Percentiles rank a stretch among this genome's conserved stretches.
Conservation (phyloP, 2,329 filamentous ascomycete species). For the Cordyceps javanica region DNA sequence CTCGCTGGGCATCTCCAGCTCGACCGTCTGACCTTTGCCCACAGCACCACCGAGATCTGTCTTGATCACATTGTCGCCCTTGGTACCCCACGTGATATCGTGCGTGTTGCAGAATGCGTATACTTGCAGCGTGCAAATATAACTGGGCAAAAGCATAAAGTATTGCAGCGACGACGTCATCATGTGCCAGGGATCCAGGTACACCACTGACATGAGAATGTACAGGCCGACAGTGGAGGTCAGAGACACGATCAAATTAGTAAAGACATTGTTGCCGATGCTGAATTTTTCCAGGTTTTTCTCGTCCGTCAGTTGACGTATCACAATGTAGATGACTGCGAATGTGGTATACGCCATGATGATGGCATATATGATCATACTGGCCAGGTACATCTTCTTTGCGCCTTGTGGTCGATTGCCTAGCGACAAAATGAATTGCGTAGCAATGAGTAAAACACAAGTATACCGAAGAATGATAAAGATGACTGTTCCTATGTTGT, state of each 20-base stretch:
- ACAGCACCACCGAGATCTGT: conserved; percentile 87
- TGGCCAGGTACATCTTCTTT: conserved; percentile 79
- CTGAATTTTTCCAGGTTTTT: conserved; percentile 38
- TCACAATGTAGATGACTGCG: conserved; percentile 80
- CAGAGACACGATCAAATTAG: conserved; percentile 88
- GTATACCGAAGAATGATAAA: conserved; percentile 82
- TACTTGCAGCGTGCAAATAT: conserved; percentile 95
- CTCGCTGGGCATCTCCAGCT: conserved; percentile 95
- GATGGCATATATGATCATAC: conserved; percentile 82
- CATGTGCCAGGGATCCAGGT: conserved; percentile 99
- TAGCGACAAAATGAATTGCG: conserved; percentile 94
- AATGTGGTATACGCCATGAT: conserved; percentile 98
- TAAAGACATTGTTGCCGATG: conserved; percentile 85
- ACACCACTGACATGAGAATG: conserved; percentile 93
- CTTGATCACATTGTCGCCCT: conserved; percentile 92
- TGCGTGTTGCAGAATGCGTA: conserved; percentile 99
- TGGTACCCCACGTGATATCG: conserved; percentile 98
- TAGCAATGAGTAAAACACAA: conserved; percentile 79
- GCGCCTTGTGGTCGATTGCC: conserved; percentile 95
- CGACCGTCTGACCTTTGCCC: conserved; percentile 72
- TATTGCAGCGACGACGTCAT: conserved; percentile 88
- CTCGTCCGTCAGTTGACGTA: conserved; percentile 63
- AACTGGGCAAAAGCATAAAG: conserved; percentile 83
- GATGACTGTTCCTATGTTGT: conserved; percentile 75
- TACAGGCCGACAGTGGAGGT: conserved; percentile 87